A percentile compares a stretch with the other conserved stretches of the same genome.
Evolutionary conservation across 495 filamentous ascomycete genomes (phyloP).

Genomic region (Lasiosphaeris hirsuta): DNA sequence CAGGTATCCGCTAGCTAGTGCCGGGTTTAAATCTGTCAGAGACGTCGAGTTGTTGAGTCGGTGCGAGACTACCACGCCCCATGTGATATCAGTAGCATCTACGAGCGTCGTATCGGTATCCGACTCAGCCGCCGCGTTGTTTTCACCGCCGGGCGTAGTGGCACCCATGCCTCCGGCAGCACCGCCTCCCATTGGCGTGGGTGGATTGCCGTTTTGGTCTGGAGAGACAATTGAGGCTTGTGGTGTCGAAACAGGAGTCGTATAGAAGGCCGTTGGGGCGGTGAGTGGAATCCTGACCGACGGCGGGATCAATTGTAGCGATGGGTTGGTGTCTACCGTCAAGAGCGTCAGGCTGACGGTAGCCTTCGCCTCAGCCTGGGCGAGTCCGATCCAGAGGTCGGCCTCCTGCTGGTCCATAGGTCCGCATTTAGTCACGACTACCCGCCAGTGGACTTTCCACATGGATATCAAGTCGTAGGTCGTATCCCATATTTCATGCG

Average conservation of each 20-base stretch:
- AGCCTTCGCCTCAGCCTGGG: constrained; percentile 38
- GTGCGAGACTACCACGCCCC: constrained; percentile 70
- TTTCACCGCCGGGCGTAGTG: constrained; percentile 50
- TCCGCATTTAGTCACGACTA: constrained; percentile 72
- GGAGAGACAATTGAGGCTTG: constrained; percentile 54
- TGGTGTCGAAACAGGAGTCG: constrained; percentile 57
- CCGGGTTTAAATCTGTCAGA: constrained; percentile 59
- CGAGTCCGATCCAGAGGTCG: constrained; percentile 53
- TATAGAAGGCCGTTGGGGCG: constrained; percentile 40
- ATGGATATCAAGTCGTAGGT: constrained; percentile 72
- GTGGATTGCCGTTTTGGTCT: constrained; percentile 48
- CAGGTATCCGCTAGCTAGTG: constrained; percentile 70
- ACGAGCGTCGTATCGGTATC: constrained; percentile 73
- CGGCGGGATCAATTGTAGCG: constrained; percentile 60
- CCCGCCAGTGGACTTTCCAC: constrained; percentile 71
- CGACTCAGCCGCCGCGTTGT: constrained; percentile 43
- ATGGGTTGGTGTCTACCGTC: constrained; percentile 62
- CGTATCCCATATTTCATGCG: constrained; percentile 79
- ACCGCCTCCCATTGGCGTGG: constrained; percentile 45
- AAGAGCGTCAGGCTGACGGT: constrained; percentile 58
- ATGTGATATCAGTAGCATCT: constrained; percentile 76
- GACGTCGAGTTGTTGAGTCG: constrained; percentile 65
- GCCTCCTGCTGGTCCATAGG: constrained; percentile 72
- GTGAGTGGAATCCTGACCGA: constrained; percentile 40
- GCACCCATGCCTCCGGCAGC: constrained; percentile 45